Evolutionary conservation across 2,329 filamentous ascomycete genomes (phyloP), one percentile per base, ranked within the genome.

Genomic region (Colletotrichum musae): DNA sequence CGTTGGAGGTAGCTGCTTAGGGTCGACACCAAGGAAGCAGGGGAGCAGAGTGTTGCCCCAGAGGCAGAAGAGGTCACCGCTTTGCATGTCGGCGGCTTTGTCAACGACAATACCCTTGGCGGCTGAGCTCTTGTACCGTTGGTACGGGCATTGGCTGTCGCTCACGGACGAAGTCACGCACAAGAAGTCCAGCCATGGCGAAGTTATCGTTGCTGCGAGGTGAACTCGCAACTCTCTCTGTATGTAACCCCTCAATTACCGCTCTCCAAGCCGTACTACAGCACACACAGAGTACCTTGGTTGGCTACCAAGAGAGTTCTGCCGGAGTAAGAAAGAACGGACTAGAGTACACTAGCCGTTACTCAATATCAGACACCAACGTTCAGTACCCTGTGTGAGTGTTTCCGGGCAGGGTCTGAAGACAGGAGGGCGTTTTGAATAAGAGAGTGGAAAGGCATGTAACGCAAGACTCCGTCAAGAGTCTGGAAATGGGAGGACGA

Each of bases 1-100:
- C 0, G 56, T 36, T 0, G 21, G 21, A 0, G 60, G 41, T 1
- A 74, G 64, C 65, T 75, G 72, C 51, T 70, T 69, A 1, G 5
- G 21, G 21, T 24, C 21, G 21, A 2, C 21, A 24, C 58, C 68
- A 0, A 75, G 36, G 12, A 75, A 21, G 62, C 73, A 75, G 5
- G 74, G 75, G 10, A 72, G 28, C 1, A 72, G 36, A 1, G 60
- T 70, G 9, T 77, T 77, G 13, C 73, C 72, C 73, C 74, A 74
- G 67, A 74, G 52, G 13, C 70, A 74, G 39, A 67, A 71, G 0
- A 73, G 64, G 13, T 77, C 75, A 3, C 65, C 64, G 1, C 73
- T 71, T 16, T 62, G 56, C 48, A 74, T 65, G 45, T 64, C 74
- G 16, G 61, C 74, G 0, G 74, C 75, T 39, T 77, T 71, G 41